These are phyloP conservation scores for Aristolochia contorta DNA, from an alignment of 164 flowering plant species.

Conservation along the genomic window DNA sequence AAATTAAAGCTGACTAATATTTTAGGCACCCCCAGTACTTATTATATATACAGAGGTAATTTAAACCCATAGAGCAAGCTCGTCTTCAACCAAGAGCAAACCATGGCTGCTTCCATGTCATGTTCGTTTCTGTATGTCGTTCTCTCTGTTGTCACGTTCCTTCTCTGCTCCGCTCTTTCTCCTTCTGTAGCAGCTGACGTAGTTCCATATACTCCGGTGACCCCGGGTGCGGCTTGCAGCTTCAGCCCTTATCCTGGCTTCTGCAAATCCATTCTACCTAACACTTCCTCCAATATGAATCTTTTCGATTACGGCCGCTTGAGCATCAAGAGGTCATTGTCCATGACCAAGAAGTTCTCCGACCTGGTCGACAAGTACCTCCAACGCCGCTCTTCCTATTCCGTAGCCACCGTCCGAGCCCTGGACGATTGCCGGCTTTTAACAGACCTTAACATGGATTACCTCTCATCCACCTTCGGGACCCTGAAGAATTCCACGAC, in stretches of 20 bases:
- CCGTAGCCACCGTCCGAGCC: constrained; percentile 15
- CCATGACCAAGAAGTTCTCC: constrained; percentile 13
- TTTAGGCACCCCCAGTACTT: neutral
- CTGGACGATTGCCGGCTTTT: constrained; percentile 25
- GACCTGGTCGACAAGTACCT: constrained; percentile 15
- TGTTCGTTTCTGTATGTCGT: neutral
- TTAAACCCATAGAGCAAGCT: neutral
- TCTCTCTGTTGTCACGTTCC: neutral
- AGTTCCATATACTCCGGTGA: constrained; percentile 2
- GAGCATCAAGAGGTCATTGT: constrained; percentile 16
- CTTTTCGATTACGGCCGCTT: constrained; percentile 28
- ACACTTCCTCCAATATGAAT: constrained; percentile 8
- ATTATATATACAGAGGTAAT: neutral
- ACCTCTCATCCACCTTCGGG: constrained; percentile 8
- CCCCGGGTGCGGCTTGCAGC: constrained; percentile 6
- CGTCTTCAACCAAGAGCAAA: neutral
- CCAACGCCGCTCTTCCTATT: neutral
- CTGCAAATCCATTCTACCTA: constrained; percentile 12
- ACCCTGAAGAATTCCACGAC: constrained; percentile 14
- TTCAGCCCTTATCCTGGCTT: constrained; percentile 8
- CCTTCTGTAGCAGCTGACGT: constrained; percentile 7
- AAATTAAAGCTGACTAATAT: neutral
- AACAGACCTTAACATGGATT: constrained; percentile 18
- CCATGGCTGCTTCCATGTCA: constrained; percentile 6
- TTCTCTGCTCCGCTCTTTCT: constrained; percentile 3